A percentile compares a stretch with the other conserved stretches of the same genome.
Conservation (phyloP, 805 yeast species). For the Maudiozyma turicensis region DNA sequence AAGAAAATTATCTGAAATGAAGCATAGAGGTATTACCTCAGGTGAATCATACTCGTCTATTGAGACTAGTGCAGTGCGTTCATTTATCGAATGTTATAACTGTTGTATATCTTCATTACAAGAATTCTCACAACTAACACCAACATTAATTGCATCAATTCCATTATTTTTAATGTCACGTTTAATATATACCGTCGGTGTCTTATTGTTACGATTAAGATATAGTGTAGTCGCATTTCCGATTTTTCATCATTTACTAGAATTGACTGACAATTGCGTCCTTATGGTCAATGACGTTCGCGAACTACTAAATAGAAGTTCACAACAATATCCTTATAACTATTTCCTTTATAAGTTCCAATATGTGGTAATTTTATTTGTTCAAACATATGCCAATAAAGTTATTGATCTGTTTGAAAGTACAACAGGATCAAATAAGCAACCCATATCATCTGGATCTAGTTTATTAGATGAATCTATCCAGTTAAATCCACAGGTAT, state of each 20-base stretch:
- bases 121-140: constrained; percentile 37
- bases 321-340: constrained; percentile 35
- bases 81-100: constrained; percentile 42
- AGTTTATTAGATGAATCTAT: background rate
- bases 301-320: constrained; percentile 20
- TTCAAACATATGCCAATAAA: constrained; percentile 53
- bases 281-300: constrained; percentile 20
- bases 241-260: constrained; percentile 33
- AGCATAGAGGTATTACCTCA: background rate
- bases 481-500: constrained; percentile 3
- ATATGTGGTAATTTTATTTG: constrained; percentile 47
- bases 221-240: constrained; percentile 48
- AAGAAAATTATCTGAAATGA: constrained; percentile 7
- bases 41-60: background rate
- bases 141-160: constrained; percentile 40
- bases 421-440: background rate
- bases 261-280: constrained; percentile 40
- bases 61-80: constrained; percentile 17
- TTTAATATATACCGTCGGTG: constrained; percentile 55
- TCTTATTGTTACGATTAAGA: constrained; percentile 44
- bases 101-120: constrained; percentile 44
- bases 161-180: constrained; percentile 52
- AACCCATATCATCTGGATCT: background rate
- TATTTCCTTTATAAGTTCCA: constrained; percentile 44
- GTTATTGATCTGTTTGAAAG: constrained; percentile 26